Conservation (phyloP, 106 monocot genomes). For the Dendrobium nobile region DNA sequence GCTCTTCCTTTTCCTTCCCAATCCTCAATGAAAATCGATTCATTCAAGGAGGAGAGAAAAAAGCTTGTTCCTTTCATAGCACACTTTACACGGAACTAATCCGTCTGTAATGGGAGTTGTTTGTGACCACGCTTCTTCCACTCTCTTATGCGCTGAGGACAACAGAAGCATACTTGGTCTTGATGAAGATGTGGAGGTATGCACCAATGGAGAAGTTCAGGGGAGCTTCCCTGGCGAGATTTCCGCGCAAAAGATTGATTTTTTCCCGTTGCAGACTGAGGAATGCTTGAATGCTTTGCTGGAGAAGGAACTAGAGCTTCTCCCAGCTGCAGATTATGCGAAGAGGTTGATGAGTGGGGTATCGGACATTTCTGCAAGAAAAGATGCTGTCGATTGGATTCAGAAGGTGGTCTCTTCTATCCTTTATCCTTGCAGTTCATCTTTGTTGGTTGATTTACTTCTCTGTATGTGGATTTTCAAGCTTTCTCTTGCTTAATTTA, state of each 20-base stretch:
- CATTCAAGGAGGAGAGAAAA: neutral
- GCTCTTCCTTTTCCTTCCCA: neutral
- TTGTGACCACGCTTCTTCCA: constrained; percentile 38
- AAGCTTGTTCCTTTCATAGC: neutral
- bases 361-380: constrained; percentile 43
- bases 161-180: constrained; percentile 46
- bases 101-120: constrained; percentile 22
- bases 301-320: constrained; percentile 40
- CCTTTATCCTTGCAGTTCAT: neutral
- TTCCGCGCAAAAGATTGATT: constrained; percentile 12
- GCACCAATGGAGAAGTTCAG: neutral
- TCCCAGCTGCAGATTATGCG: constrained; percentile 38
- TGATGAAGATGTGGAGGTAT: constrained; percentile 37
- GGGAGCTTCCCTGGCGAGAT: neutral
- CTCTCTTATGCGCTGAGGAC: constrained; percentile 65
- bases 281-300: constrained; percentile 49
- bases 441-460: neutral
- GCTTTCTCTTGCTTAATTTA: neutral
- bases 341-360: constrained; percentile 37
- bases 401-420: constrained; percentile 30
- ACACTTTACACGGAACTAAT: neutral
- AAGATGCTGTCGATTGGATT: constrained; percentile 86
- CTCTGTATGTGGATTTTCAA: neutral
- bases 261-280: constrained; percentile 42
- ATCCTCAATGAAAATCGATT: neutral